phyloP scores from a whole-genome alignment of 2,329 filamentous ascomycete genomes.

The Fusarium tupiense region DNA sequence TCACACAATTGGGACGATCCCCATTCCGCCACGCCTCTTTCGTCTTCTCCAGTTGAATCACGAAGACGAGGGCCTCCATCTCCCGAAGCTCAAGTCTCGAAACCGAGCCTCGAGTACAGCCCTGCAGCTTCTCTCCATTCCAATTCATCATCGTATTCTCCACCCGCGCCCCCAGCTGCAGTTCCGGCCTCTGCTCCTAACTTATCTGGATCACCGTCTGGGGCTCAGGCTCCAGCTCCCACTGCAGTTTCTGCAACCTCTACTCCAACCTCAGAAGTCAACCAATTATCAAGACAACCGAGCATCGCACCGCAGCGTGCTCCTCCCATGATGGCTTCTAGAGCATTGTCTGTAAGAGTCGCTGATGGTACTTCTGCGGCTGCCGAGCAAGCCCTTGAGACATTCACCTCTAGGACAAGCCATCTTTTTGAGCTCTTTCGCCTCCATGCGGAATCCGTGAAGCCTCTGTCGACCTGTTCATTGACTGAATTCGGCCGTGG shows the following conservation, averaged over 20 bases:
- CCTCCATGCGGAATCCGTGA: conserved; percentile 78
- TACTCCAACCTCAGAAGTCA: conserved; percentile 25
- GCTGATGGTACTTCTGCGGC: conserved; percentile 56
- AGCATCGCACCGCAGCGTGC: conserved; percentile 42
- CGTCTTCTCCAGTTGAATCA: conserved; percentile 40
- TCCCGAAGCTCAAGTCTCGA: conserved; percentile 41
- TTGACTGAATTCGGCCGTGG: conserved; percentile 76
- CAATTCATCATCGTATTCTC: conserved; percentile 45
- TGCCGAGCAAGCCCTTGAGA: conserved; percentile 72
- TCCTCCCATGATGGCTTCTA: conserved; percentile 42
- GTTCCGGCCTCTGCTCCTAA: conserved; percentile 4
- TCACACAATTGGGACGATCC: conserved; percentile 49
- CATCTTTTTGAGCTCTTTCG: conserved; percentile 82
- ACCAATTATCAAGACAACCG: conserved; percentile 36
- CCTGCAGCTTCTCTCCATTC: conserved; percentile 54
- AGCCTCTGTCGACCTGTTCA: conserved; percentile 70
- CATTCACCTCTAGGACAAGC: conserved; percentile 75
- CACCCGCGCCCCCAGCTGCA: conserved; percentile 22
- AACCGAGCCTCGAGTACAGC: conserved; percentile 51
- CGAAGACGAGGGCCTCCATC: conserved; percentile 41
- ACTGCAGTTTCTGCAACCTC: background rate
- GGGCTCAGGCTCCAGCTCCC: background rate
- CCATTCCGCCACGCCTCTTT: conserved; percentile 38
- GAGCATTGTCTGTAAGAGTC: conserved; percentile 51
- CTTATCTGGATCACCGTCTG: conserved; percentile 1